A percentile compares a stretch with the other conserved stretches of the same genome.
These are phyloP conservation scores for Hypoxylon sp. DNA, from an alignment of 2,329 filamentous ascomycete species.

Conservation along the genomic window DNA sequence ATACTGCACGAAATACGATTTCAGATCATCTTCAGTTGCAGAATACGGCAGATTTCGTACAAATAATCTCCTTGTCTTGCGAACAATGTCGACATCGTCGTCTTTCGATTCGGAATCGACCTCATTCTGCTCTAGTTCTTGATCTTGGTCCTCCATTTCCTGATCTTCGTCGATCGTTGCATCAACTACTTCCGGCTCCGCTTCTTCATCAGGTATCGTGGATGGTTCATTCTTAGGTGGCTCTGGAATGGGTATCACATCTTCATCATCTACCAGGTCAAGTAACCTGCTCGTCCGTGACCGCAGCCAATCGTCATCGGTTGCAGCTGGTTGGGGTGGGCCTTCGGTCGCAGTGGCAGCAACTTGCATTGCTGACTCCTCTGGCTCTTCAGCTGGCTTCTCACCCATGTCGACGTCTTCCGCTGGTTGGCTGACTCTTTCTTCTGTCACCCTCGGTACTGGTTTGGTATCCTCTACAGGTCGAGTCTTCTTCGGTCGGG, in stretches of 20 bases:
- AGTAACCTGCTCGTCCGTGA: conserved; percentile 88
- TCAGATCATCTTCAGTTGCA: conserved; percentile 80
- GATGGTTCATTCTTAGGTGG: conserved; percentile 1
- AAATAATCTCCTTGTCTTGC: conserved; percentile 82
- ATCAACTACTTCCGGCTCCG: conserved; percentile 32
- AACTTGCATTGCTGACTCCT: conserved; percentile 12
- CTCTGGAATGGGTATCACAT: conserved; percentile 51
- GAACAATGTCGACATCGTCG: conserved; percentile 69
- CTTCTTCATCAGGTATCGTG: conserved; percentile 7
- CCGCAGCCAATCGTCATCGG: conserved; percentile 91
- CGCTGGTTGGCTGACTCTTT: background rate
- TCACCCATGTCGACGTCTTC: conserved; percentile 16
- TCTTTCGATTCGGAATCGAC: conserved; percentile 54
- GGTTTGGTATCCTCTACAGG: conserved; percentile 48
- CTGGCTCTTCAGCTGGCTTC: conserved; percentile 10
- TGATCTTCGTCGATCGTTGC: conserved; percentile 30
- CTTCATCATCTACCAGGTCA: conserved; percentile 83
- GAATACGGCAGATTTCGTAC: conserved; percentile 89
- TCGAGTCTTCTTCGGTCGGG: conserved; percentile 64
- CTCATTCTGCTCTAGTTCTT: conserved; percentile 29
- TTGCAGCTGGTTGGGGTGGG: conserved; percentile 57
- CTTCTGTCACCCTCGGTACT: background rate
- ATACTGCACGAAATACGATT: conserved; percentile 76
- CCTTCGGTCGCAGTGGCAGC: conserved; percentile 10
- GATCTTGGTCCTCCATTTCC: conserved; percentile 36